Base-by-base conservation (phyloP, 129 eudicot species). In the Scalesia atractyloides region DNA sequence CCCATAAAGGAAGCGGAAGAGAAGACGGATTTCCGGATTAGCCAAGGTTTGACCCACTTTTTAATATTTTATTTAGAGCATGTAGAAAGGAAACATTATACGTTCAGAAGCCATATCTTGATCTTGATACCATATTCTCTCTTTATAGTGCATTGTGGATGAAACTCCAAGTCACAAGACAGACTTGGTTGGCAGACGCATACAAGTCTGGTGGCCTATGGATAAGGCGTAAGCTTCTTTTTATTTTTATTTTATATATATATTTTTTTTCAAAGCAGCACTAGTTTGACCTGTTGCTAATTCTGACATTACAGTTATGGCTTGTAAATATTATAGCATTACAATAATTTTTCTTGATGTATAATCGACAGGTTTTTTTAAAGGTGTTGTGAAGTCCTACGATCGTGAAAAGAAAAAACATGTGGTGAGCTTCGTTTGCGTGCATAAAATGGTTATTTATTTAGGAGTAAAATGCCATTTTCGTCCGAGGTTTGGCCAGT, bases 181-280 rank as follows among this genome's bases (percentile, higher is more conserved):
- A 4, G 94, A 94, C 77, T 87, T 94, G 82, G 80, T 90, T 73
- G 97, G 85, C 19, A 78, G 82, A 79, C 88, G 87, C 64, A 82
- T 94, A 76, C 86, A 80, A 75, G 81, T 94, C 58, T 94, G 99
- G 99, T 94, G 99, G 99, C 99, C 99, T 30, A 79, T 94, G 85
- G 99, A 94, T 77, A 94, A 90, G 83, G 71, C 64, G 99, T 94
- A 82, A 86, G 97, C 88, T 22, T 58, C 9, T 56, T 17, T 64
- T 52, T 8, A 19, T 18, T 19, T 5, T 9, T 30, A 0, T 4
- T 12, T 30, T 30, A 30, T 30, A 30, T 30, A 30, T 30, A 30
- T 30, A 30, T 41, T 16, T 60, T 10, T 2, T 49, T 37, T 60
- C 16, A 24, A 37, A 11, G 10, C 10, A 41, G 12, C 46, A 41